Base-by-base conservation (phyloP, 108 stramenopile species). In the Fragilaria radians region DNA sequence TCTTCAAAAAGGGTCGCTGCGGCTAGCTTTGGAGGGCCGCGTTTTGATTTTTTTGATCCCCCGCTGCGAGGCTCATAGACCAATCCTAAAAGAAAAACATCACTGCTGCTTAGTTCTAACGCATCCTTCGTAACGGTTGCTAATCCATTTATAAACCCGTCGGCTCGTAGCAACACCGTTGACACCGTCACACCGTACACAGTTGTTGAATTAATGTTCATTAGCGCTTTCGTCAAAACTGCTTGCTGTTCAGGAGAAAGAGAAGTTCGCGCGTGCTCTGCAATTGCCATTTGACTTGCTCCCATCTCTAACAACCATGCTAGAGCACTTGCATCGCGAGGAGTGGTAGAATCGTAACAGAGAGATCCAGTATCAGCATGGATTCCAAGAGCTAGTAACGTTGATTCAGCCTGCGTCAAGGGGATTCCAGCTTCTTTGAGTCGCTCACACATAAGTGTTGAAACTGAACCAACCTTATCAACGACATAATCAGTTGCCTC, bases 311-410 rank as follows among this genome's bases (percentile, higher is more conserved):
- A 89, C 26, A 86, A 73, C 95, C 95, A 96, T 21, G 88, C 90
- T 31, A 96, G 61, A 23, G 94, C 91, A 32, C 32, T 61, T 5
- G 88, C 95, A 61, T 96, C 95, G 59, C 93, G 83, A 36, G 91
- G 77, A 21, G 95, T 94, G 54, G 95, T 93, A 14, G 89, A 89
- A 73, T 96, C 95, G 66, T 81, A 96, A 57, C 88, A 82, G 51
- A 96, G 72, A 51, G 82, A 83, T 9, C 95, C 95, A n/a, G 95
- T 96, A 74, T 96, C 95, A 19, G 85, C 86, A 71, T 94, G 95
- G 42, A 96, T 94, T 25, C 95, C 95, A 32, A 96, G 68, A 5
- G 93, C 95, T 59, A 94, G 57, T 46, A 96, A 71, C 3, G 95
- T 96, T 30, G 91, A 87, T 68, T 96, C 95, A 11, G 88, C 89